Evolutionary conservation across 345 rosid species (phyloP), one percentile per base, ranked within the genome.

Genomic region (Hypericum perforatum): DNA sequence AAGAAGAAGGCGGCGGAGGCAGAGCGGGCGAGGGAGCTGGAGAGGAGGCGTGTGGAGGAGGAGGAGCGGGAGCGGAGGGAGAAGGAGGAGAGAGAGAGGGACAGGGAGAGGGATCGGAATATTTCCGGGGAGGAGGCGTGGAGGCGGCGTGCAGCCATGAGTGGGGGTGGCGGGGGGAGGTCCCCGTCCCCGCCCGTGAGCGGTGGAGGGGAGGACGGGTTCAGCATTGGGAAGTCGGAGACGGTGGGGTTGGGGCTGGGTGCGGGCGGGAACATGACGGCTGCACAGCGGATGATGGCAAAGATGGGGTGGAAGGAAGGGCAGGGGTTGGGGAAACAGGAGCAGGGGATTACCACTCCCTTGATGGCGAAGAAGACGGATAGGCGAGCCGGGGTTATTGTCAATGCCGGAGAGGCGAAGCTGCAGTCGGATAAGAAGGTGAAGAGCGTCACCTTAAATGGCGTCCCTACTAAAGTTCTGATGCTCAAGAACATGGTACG

Each of bases 221-320:
- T 92, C 65, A 68, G 41, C 0, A 82, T 92, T 15, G 94, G 88
- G 10, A 92, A 85, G 64, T 84, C 97, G 16, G 98, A 88, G 70
- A 88, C 89, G 9, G 75, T 67, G 38, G 98, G 98, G 2, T 66
- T 92, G 60, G 98, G 98, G 22, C 77, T 92, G 39, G 98, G 98
- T 32, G 94, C 94, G 0, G 98, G 98, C 12, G 99, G 99, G 39
- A 95, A 92, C 60, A 92, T 92, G 99, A 92, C 99, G n/a, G 97
- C 98, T 0, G 97, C 99, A 0, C 97, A 92, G 76, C 82, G 89
- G 76, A 92, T 92, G 99, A 92, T 92, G 98, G 98, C 94, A 0
- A 92, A 88, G 71, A 92, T 92, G 99, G 99, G 99, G 0, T 92
- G 99, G 99, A 92, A 89, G 70, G 84, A 89, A 13, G 99, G 99